Evolutionary conservation across 176 grass and related monocot genomes (phyloP), one percentile per base, ranked within the genome.

Genomic region (Zea luxurians): DNA sequence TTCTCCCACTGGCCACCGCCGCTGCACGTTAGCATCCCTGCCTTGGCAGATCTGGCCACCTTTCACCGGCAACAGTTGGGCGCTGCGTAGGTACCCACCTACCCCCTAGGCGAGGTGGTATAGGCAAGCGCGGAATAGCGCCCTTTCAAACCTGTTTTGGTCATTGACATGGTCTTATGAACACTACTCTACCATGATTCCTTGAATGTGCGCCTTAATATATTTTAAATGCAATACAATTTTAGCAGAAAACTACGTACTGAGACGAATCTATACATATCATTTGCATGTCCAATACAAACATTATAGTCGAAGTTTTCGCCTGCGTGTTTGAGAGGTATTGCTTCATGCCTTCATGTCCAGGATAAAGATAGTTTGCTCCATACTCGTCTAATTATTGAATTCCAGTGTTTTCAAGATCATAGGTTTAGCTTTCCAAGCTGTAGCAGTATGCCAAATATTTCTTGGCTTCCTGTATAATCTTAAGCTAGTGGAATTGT

Each of bases 381-480:
- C 13, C 60, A 55, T 77, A 41, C 1, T 60, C 10, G 7, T 13
- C 15, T 43, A 54, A 4, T 1, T 3, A 1, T 45, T 21, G 37
- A 17, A 27, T 47, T 49, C 47, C 37, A 7, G 36, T 35, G 20
- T 50, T 17, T 12, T 50, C 69, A 38, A 76, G 36, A 15, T 69
- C 4, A 80, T 35, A 64, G n/a, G 27, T 60, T 59, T 74, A 58
- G 11, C 48, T 85, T 18, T 75, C 52, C 10, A 5, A n/a, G n/a
- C 62, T 48, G 2, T 43, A 52, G 65, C 36, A 70, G 59, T 11
- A 17, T 15, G 8, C 55, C 43, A 75, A 43, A 80, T 10, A 41
- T 21, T 58, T 75, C 45, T 67, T 74, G 67, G 52, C 0, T 55
- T 49, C 52, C 0, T 48, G 0, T 80, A 64, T 38, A 80, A 40